These are phyloP conservation scores for Eimeria praecox DNA, from an alignment of 169 alveolate genomes.

Conservation along the genomic window DNA sequence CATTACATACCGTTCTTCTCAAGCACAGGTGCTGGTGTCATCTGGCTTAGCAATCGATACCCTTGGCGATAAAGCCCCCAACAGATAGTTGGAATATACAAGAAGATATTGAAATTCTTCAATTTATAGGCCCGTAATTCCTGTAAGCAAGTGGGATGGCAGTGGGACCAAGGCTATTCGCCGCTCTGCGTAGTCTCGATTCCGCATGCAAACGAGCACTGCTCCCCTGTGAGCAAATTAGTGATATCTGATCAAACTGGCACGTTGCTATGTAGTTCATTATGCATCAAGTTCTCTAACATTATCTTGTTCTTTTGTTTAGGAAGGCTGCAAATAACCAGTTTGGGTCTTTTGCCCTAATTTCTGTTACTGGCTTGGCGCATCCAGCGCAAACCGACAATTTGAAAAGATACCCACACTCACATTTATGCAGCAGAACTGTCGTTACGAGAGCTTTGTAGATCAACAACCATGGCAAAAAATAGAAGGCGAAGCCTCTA, in stretches of 20 bases:
- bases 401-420: not conserved
- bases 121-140: not conserved
- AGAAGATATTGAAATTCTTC: not conserved
- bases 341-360: not conserved
- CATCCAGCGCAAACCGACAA: not conserved
- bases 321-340: not conserved
- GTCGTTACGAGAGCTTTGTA: not conserved
- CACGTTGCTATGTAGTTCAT: not conserved
- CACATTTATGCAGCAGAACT: not conserved
- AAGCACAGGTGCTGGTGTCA: not conserved
- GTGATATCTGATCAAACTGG: not conserved
- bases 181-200: not conserved
- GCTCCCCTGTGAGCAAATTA: not conserved
- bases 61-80: not conserved
- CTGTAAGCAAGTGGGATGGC: not conserved
- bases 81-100: not conserved
- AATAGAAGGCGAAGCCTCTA: not conserved
- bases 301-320: not conserved
- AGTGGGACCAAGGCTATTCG: not conserved
- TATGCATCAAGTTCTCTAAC: not conserved
- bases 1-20: not conserved
- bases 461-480: slow-evolving; percentile 11
- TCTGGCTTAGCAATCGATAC: not conserved
- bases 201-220: not conserved
- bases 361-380: not conserved